Evolutionary conservation across 805 yeast genomes (phyloP).

Genomic region (Cyberlindnera euphorbiae): DNA sequence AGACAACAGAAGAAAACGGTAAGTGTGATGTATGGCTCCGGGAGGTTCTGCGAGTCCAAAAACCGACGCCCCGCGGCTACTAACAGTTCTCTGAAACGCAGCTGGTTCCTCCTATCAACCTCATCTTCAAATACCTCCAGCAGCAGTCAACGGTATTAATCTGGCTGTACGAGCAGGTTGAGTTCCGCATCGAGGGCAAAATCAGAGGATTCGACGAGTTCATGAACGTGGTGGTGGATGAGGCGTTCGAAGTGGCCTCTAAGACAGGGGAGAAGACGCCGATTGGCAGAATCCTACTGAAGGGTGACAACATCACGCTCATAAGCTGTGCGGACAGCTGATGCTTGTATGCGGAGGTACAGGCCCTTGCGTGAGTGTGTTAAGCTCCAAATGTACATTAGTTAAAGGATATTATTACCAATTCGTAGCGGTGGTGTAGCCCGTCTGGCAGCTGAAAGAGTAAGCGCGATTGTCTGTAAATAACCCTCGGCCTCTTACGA

Average conservation of each 20-base stretch:
- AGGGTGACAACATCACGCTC: slow-evolving; percentile 91
- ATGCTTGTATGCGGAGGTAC: too few species aligned
- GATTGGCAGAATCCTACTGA: slow-evolving; percentile 74
- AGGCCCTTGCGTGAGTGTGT: too few species aligned
- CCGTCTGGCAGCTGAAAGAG: too few species aligned
- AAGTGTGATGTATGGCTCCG: slow-evolving; percentile 16
- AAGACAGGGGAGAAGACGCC: slow-evolving; percentile 45
- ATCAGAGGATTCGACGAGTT: slow-evolving; percentile 95
- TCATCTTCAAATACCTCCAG: slow-evolving; percentile 82
- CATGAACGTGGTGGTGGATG: slow-evolving; percentile 75
- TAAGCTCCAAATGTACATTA: too few species aligned
- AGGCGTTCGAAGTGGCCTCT: slow-evolving; percentile 58
- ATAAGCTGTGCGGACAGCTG: slow-evolving; percentile 36
- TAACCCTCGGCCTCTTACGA: too few species aligned
- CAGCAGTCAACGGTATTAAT: slow-evolving; percentile 74
- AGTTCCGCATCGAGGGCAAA: slow-evolving; percentile 71
- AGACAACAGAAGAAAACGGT: slow-evolving; percentile 43
- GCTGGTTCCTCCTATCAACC: slow-evolving; percentile 88
- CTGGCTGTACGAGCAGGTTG: slow-evolving; percentile 87
- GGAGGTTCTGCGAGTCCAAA: too few species aligned
- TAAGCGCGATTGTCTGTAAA: too few species aligned
- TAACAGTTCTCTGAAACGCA: slow-evolving; percentile 16
- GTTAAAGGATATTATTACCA: too few species aligned
- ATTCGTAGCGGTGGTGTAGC: too few species aligned
- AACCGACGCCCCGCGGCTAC: too few species aligned